Base-by-base conservation (phyloP, 169 alveolate species). In the Cryptosporidium felis region DNA sequence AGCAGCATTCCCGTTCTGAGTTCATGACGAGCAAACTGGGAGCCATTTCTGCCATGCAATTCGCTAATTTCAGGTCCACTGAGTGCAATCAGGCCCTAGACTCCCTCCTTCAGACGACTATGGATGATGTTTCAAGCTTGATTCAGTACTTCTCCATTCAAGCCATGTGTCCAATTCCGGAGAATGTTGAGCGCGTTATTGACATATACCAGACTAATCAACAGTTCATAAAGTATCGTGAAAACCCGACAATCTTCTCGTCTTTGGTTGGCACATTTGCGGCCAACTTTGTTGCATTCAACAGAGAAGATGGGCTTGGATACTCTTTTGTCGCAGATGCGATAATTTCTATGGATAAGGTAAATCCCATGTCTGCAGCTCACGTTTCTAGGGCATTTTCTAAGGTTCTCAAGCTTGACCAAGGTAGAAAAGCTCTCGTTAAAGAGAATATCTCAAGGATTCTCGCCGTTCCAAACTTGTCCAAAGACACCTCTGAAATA, bases 301-400 rank as follows among this genome's bases (percentile, higher is more conserved):
- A 92, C 82, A 63, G 89, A 59, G 90, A 85, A 14, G 82, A 90
- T 45, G 96, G 96, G 14, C 92, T 85, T 32, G 96, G 96, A 40
- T 93, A 93, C 89, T 82, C 85, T 80, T 82, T 93, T 49, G 49
- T 93, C 30, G 94, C 96, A 9, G 96, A 93, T 53, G 82, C 89
- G 40, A 90, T 93, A 10, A 80, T 92, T 49, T 60, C 80, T 10
- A 92, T 91, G 18, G 96, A 93, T 65, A 79, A 80, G 36, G 89
- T 93, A 1, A 93, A 93, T 53, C 91, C 95, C 5, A 91, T 82
- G 80, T 89, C 92, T 1, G 93, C 96, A 44, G 88, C 96, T 8
- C 16, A 30, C n/a, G 41, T 51, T 18, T 51, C 85, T 4, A 74
- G 85, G 44, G 45, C 74, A 30, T 74, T 74, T 74, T 38, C 85